Conservation (phyloP, 768 basidiomycete species). For the Gloeostereum incarnatum region DNA sequence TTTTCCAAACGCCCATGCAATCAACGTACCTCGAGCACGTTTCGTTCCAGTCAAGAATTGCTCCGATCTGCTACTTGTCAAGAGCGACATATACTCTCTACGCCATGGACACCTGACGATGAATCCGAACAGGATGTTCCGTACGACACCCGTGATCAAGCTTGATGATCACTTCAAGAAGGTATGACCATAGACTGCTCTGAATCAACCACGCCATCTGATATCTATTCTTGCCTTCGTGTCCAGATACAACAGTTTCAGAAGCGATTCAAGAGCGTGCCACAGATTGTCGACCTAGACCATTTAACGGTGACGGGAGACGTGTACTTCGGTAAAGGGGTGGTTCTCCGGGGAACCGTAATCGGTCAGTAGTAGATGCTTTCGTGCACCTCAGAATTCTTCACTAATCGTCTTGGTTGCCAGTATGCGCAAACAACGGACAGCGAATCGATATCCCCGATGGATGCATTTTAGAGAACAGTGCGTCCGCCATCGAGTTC, state of each 20-base stretch:
- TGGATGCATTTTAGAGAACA: slow-evolving; percentile 2
- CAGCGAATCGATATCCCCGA: slow-evolving; percentile 79
- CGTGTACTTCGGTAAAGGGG: slow-evolving; percentile 81
- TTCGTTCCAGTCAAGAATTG: slow-evolving; percentile 91
- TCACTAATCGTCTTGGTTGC: neutral
- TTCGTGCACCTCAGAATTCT: neutral
- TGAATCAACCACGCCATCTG: neutral
- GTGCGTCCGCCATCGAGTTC: slow-evolving; percentile 18
- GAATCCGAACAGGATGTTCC: slow-evolving; percentile 74
- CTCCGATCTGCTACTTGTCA: slow-evolving; percentile 84
- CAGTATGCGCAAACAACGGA: slow-evolving; percentile 74
- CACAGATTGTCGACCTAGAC: slow-evolving; percentile 82
- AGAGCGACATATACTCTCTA: slow-evolving; percentile 87
- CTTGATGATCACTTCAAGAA: slow-evolving; percentile 96
- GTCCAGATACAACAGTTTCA: slow-evolving; percentile 74
- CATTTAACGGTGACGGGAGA: slow-evolving; percentile 91
- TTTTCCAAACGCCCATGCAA: slow-evolving; percentile 85
- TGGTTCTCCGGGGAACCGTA: slow-evolving; percentile 82
- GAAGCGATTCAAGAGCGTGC: slow-evolving; percentile 92
- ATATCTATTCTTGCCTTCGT: neutral
- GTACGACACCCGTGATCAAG: slow-evolving; percentile 87
- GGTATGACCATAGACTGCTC: slow-evolving; percentile 26
- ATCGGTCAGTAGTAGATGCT: slow-evolving; percentile 37
- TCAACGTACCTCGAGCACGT: slow-evolving; percentile 90
- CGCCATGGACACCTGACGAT: slow-evolving; percentile 82